A percentile compares a stretch with the other conserved stretches of the same genome.
Conservation (phyloP, 176 grass and related monocot species). For the Juncus inflexus region DNA sequence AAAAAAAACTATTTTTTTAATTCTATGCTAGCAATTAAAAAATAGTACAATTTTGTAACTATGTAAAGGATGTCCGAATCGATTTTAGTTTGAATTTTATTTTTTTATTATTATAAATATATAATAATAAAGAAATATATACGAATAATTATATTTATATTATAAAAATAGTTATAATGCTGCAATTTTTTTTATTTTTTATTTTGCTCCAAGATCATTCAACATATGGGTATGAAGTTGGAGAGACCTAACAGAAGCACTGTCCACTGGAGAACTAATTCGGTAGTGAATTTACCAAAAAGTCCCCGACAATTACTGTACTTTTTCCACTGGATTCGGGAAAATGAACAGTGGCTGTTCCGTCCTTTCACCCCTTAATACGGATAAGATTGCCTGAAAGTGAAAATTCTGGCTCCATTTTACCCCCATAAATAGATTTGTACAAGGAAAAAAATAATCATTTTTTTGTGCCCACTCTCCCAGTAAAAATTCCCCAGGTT, state of each 20-base stretch:
- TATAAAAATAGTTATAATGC: too few relatives aligned
- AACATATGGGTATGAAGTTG: not conserved
- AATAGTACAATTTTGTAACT: too few relatives aligned
- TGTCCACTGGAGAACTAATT: not conserved
- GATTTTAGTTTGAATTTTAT: too few relatives aligned
- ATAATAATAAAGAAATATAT: too few relatives aligned
- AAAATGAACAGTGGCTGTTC: not conserved
- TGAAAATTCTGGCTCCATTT: not conserved
- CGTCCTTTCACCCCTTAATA: not conserved
- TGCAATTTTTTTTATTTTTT: not conserved
- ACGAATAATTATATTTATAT: too few relatives aligned
- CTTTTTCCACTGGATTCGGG: conserved; percentile 2
- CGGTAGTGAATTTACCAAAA: conserved; percentile 21
- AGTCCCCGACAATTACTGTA: conserved; percentile 5
- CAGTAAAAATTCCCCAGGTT: too few relatives aligned
- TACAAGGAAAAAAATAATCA: not conserved
- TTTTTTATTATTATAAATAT: too few relatives aligned
- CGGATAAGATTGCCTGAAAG: conserved; percentile 14
- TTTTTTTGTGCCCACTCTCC: not conserved
- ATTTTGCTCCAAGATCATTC: not conserved
- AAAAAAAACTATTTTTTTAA: too few relatives aligned
- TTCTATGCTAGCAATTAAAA: too few relatives aligned
- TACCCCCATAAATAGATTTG: not conserved
- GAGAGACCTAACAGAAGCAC: not conserved
- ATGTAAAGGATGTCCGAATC: too few relatives aligned